Base-by-base conservation (phyloP, 2,329 filamentous ascomycete species). In the Ophiostoma fasciatum region DNA sequence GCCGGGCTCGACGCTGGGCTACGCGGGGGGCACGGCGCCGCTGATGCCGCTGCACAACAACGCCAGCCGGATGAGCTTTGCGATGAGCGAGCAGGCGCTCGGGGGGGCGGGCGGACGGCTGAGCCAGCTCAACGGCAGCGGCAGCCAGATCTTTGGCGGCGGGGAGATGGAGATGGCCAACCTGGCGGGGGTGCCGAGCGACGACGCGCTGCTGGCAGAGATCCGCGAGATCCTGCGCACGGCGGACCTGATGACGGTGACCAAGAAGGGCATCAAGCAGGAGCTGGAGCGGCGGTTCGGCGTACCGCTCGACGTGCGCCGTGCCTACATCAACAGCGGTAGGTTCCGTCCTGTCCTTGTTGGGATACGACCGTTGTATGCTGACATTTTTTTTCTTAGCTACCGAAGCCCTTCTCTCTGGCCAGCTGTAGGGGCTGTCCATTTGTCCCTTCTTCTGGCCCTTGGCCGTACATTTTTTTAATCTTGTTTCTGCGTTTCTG, bases 191-290 rank as follows among this genome's bases (percentile, higher is more conserved):
- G 60, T 94, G 51, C 90, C 90, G 0, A 82, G 70, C 42, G 90
- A 98, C 48, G 90, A 98, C 51, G 80, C 83, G 10, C 66, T 98
- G 33, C 63, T 98, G 43, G 78, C 84, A 0, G 90, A 98, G 66
- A 98, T 98, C 49, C 74, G 90, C 35, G 85, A 94, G 51, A 94
- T 98, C 44, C 64, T 98, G 43, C 73, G 78, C 48, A 92, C 81
- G 11, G 87, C 85, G 2, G 90, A 98, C 60, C 62, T 98, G 52
- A 98, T 98, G 90, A 87, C 74, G 5, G 83, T 98, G 29, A 98
- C 90, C 46, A 98, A 98, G 75, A 98, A 98, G 74, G 84, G 82
- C 49, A 82, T 98, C 59, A 96, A 96, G 69, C 62, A 73, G 47
- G 90, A 98, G 63, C 63, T 98, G 39, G 90, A 98, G 67, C 74